Evolutionary conservation across 345 rosid species (phyloP).

Genomic region (Mallotus nudiflorus): DNA sequence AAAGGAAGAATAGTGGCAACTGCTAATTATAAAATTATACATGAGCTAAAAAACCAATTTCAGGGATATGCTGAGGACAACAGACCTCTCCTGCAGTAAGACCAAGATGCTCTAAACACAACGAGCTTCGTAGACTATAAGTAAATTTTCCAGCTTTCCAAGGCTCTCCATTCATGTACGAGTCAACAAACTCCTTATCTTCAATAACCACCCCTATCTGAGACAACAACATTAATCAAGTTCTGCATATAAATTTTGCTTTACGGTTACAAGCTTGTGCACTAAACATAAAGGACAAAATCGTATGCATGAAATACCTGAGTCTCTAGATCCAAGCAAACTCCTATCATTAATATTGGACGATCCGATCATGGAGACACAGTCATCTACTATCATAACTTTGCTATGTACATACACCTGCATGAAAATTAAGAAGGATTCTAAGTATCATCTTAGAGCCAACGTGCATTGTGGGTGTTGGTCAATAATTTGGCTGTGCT

Average conservation of each 20-base stretch:
- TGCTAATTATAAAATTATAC: slow-evolving; percentile 1
- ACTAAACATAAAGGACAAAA: background rate
- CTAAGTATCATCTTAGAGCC: background rate
- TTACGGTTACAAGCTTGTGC: too few relatives aligned
- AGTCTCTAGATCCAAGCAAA: slow-evolving; percentile 92
- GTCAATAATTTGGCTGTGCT: background rate
- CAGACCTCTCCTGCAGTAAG: slow-evolving; percentile 67
- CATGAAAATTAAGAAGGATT: slow-evolving; percentile 7
- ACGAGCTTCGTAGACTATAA: slow-evolving; percentile 63
- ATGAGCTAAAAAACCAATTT: background rate
- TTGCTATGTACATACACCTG: slow-evolving; percentile 95
- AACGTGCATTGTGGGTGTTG: too few relatives aligned
- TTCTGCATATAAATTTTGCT: background rate
- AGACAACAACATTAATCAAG: slow-evolving; percentile 21
- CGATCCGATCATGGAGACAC: slow-evolving; percentile 66
- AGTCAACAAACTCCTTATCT: slow-evolving; percentile 77
- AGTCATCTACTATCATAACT: slow-evolving; percentile 81
- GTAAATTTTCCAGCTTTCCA: slow-evolving; percentile 91
- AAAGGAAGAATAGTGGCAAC: slow-evolving; percentile 3
- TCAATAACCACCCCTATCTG: slow-evolving; percentile 84
- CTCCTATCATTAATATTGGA: slow-evolving; percentile 90
- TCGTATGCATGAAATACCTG: slow-evolving; percentile 46
- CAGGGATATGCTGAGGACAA: background rate
- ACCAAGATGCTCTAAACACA: slow-evolving; percentile 93
- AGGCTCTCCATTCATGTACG: slow-evolving; percentile 68